Conservation (phyloP, 495 filamentous ascomycete species). For the Aspergillus avenaceus region DNA sequence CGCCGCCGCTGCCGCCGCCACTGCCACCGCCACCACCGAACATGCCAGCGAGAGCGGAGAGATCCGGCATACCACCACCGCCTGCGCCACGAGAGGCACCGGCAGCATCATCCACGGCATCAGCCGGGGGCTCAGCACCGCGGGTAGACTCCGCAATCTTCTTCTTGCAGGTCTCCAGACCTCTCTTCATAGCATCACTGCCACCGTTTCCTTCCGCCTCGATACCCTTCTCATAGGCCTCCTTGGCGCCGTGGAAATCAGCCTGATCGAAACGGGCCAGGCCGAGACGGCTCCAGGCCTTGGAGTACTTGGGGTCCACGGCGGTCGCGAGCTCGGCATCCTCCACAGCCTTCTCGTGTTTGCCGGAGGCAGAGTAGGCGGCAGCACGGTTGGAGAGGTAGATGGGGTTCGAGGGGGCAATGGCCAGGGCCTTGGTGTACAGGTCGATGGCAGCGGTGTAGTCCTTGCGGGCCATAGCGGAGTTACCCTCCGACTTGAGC, state of each 20-base stretch:
- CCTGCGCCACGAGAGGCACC: slow-evolving; percentile 50
- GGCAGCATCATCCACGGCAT: slow-evolving; percentile 43
- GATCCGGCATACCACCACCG: slow-evolving; percentile 79
- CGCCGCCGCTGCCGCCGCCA: slow-evolving; percentile 67
- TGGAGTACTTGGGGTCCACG: slow-evolving; percentile 88
- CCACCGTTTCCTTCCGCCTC: slow-evolving; percentile 91
- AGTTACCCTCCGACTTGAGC: slow-evolving; percentile 88
- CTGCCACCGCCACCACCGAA: slow-evolving; percentile 56
- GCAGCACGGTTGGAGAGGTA: slow-evolving; percentile 97
- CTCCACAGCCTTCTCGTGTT: slow-evolving; percentile 73
- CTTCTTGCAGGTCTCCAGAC: slow-evolving; percentile 84
- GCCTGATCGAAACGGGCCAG: slow-evolving; percentile 86
- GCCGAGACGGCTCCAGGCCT: slow-evolving; percentile 90
- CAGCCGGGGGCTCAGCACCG: slow-evolving; percentile 46
- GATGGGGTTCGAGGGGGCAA: slow-evolving; percentile 84
- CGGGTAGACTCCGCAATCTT: slow-evolving; percentile 67
- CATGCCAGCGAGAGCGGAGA: slow-evolving; percentile 68
- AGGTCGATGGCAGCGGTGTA: slow-evolving; percentile 73
- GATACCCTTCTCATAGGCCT: slow-evolving; percentile 90
- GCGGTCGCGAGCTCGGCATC: slow-evolving; percentile 87
- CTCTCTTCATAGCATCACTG: slow-evolving; percentile 78
- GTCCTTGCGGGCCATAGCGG: slow-evolving; percentile 89
- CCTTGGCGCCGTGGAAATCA: slow-evolving; percentile 85
- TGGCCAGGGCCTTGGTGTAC: slow-evolving; percentile 77
- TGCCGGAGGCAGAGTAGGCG: slow-evolving; percentile 73